Conservation (phyloP, 2,329 filamentous ascomycete species). For the Aotearoamyces nothofagi region DNA sequence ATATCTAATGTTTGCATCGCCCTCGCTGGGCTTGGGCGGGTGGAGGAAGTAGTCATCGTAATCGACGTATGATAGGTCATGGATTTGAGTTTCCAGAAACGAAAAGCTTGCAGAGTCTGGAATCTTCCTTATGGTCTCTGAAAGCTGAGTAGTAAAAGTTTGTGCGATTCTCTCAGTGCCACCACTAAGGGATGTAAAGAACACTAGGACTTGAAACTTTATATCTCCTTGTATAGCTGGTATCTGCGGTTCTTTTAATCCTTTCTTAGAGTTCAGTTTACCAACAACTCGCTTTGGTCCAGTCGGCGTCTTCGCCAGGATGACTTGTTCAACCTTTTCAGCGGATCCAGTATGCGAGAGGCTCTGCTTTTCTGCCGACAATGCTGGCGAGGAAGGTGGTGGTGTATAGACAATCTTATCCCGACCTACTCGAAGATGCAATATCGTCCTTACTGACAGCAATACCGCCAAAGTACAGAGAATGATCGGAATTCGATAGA, state of each 20-base stretch:
- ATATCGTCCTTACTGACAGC: not conserved
- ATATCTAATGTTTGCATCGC: slow-evolving; percentile 34
- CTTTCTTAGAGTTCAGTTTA: not conserved
- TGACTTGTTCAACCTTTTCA: no score
- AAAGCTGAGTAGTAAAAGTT: slow-evolving; percentile 31
- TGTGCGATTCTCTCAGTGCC: slow-evolving; percentile 64
- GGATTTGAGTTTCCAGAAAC: slow-evolving; percentile 44
- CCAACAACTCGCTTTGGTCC: not conserved
- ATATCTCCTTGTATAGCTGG: not conserved
- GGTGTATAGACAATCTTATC: not conserved
- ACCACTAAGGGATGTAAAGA: slow-evolving; percentile 80
- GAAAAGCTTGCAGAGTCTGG: slow-evolving; percentile 16
- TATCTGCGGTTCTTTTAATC: no score
- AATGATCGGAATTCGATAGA: slow-evolving; percentile 1
- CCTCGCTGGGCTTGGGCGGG: slow-evolving; percentile 43
- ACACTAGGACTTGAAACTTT: slow-evolving; percentile 60
- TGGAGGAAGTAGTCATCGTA: slow-evolving; percentile 86
- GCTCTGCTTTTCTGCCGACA: not conserved
- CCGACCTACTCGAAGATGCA: not conserved
- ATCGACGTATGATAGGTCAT: slow-evolving; percentile 75
- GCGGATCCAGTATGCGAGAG: no score
- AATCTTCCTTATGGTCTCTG: slow-evolving; percentile 3
- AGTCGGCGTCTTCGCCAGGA: not conserved
- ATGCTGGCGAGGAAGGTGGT: not conserved
- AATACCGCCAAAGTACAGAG: not conserved